Evolutionary conservation across 805 yeast genomes (phyloP).

Genomic region (Schwanniomyces polymorphus): DNA sequence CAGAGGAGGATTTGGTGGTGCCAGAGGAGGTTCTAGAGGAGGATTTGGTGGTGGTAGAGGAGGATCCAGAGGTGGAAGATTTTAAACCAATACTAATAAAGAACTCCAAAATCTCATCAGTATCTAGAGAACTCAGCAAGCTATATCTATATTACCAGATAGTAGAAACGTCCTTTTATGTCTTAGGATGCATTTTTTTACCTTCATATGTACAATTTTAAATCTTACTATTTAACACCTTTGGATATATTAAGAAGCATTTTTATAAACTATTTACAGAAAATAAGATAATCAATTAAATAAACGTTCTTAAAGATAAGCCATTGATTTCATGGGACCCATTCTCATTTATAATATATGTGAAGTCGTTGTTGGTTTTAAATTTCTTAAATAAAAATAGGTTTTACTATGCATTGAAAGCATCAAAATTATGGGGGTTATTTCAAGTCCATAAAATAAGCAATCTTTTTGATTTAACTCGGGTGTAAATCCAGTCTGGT

Average conservation of each 20-base stretch:
- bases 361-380: too few species aligned
- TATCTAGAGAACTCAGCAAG: not conserved
- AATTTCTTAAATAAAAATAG: too few species aligned
- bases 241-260: not conserved
- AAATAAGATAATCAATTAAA: not conserved
- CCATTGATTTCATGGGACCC: too few species aligned
- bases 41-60: constrained; percentile 39
- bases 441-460: too few species aligned
- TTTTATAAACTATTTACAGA: not conserved
- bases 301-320: not conserved
- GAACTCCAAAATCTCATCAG: not conserved
- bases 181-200: not conserved
- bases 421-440: too few species aligned
- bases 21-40: constrained; percentile 48
- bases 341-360: too few species aligned
- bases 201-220: not conserved
- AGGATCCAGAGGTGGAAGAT: constrained; percentile 35
- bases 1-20: constrained; percentile 31
- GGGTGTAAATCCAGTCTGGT: too few species aligned
- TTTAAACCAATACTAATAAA: constrained; percentile 5
- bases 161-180: not conserved
- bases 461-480: too few species aligned
- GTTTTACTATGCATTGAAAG: too few species aligned
- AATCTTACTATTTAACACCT: not conserved
- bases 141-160: not conserved